Evolutionary conservation across 2,329 filamentous ascomycete genomes (phyloP).

Genomic region (Claviceps purpurea): DNA sequence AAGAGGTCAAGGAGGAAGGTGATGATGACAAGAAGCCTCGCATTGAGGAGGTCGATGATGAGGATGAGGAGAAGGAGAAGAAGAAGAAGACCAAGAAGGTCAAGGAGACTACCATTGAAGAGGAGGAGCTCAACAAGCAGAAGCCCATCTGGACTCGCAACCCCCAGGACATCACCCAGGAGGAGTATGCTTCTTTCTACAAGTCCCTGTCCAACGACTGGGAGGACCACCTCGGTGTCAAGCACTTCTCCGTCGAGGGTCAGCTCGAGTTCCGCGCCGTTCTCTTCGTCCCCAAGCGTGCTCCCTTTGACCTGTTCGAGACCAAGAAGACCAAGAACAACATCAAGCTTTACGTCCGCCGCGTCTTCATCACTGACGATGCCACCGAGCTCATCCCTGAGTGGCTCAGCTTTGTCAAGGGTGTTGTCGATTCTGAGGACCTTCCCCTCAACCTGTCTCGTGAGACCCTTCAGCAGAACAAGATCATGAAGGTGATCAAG

Average conservation of each 20-base stretch:
- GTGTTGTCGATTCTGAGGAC: conserved; percentile 99
- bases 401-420: conserved; percentile 99
- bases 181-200: conserved; percentile 99
- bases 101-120: conserved; percentile 97
- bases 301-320: conserved; percentile 99
- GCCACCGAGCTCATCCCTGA: conserved; percentile 98
- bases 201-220: conserved; percentile 99
- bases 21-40: conserved; percentile 89
- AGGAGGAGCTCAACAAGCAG: conserved; percentile 99
- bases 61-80: conserved; percentile 78
- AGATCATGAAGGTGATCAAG: conserved; percentile 99
- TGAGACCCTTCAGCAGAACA: conserved; percentile 99
- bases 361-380: conserved; percentile 99
- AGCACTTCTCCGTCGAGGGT: conserved; percentile 99
- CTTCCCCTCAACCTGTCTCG: conserved; percentile 98
- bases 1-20: conserved; percentile 50
- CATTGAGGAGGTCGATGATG: conserved; percentile 83
- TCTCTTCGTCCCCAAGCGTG: conserved; percentile 98
- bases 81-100: conserved; percentile 98
- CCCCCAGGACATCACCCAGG: conserved; percentile 82
- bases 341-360: conserved; percentile 99
- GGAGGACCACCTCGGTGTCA: conserved; percentile 98
- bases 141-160: conserved; percentile 99
- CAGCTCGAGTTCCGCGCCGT: conserved; percentile 99
- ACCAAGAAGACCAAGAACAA: conserved; percentile 99